Base-by-base conservation (phyloP, 2,329 filamentous ascomycete species). In the Pyrenophora graminea region DNA sequence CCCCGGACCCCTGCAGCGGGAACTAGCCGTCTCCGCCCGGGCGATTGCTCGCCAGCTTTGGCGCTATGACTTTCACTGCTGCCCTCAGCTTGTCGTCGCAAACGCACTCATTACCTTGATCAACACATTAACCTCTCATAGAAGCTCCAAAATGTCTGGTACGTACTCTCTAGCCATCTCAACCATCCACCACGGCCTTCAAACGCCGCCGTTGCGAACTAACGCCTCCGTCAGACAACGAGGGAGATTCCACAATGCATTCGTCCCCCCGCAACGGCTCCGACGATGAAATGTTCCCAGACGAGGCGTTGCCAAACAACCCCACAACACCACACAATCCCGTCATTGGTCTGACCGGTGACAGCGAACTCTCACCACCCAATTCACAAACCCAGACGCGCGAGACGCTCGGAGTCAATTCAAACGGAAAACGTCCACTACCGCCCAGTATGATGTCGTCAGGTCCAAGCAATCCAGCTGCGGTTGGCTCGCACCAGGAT, bases 161-260 rank as follows among this genome's bases (percentile, higher is more conserved):
- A 51, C 31, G 55, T 13, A 30, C 27, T 13, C 21, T 33, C 8
- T 10, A 12, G 17, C 13, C 39, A 8, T 17, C 27, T 25, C 33
- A 40, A 33, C 6, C 21, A 21, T 44, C 36, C 36, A 39, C 34
- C 41, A 63, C 64, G 59, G n/a, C 52, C 15, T 37, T 19, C 51
- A 59, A 54, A 36, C 55, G 51, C 34, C 36, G 5, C 18, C 48
- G 51, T 45, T 23, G 32, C 15, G 19, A 45, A 39, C 57, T 62
- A 39, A 59, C 59, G 21, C 51, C 62, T 45, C 55, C 56, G 19
- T 33, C 60, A 79, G 80, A 84, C 63, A 68, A 63, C 60, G 81
- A 83, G 68, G 80, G 80, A 38, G 81, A 84, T 72, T 82, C 79
- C 25, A 79, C 79, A 53, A 84, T 84, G 82, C 76, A 78, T 54